Percentiles rank a stretch among this genome's conserved stretches.
phyloP scores from a whole-genome alignment of 257 asterid species.

The Handroanthus guayacan region DNA sequence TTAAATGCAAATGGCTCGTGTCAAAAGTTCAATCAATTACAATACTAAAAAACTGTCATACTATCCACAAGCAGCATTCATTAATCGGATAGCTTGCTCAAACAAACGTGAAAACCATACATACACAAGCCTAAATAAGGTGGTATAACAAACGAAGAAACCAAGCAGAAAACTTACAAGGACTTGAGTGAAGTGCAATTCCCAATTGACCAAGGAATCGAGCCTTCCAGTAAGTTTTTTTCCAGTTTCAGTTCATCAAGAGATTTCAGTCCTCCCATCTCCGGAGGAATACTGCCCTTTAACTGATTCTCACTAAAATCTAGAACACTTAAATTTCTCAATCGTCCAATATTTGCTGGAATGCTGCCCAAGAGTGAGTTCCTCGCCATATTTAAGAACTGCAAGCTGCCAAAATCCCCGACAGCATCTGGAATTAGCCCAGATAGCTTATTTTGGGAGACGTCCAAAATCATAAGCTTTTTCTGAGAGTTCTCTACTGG shows the following conservation, averaged over 20 bases:
- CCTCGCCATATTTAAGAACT: slow-evolving; percentile 56
- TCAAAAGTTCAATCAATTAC: slow-evolving; percentile 4
- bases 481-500: slow-evolving; percentile 53
- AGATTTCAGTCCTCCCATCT: slow-evolving; percentile 68
- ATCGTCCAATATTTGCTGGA: slow-evolving; percentile 55
- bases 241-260: slow-evolving; percentile 62
- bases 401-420: slow-evolving; percentile 62
- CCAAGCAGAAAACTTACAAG: slow-evolving; percentile 62
- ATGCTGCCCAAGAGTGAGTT: slow-evolving; percentile 59
- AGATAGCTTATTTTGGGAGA: slow-evolving; percentile 57
- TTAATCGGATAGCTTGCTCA: slow-evolving; percentile 4
- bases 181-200: slow-evolving; percentile 58
- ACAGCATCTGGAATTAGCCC: slow-evolving; percentile 63
- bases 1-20: background rate
- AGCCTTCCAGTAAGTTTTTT: slow-evolving; percentile 63
- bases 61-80: slow-evolving; percentile 23
- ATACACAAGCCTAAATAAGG: background rate
- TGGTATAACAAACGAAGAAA: slow-evolving; percentile 30
- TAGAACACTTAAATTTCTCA: slow-evolving; percentile 54
- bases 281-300: slow-evolving; percentile 74
- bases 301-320: slow-evolving; percentile 74
- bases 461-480: slow-evolving; percentile 61
- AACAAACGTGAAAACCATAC: background rate
- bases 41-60: slow-evolving; percentile 6
- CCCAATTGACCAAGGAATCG: slow-evolving; percentile 69